These are phyloP conservation scores for Suhomyces taliae DNA, from an alignment of 1,139 yeast genomes.

Conservation along the genomic window DNA sequence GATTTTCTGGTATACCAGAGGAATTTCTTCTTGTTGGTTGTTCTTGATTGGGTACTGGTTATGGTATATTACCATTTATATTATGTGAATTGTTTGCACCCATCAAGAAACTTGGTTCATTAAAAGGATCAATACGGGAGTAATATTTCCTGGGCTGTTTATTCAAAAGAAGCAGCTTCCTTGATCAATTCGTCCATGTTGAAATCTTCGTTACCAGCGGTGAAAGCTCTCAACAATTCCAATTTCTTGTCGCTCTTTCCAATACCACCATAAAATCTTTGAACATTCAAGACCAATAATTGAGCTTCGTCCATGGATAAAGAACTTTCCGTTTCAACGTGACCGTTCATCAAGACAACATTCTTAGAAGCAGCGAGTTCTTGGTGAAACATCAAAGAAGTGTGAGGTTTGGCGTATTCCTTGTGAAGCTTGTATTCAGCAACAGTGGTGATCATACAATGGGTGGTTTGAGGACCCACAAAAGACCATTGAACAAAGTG, in stretches of 20 bases:
- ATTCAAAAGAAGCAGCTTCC: conserved; percentile 72
- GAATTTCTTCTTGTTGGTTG: neutral
- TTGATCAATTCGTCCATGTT: conserved; percentile 63
- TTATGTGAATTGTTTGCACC: neutral
- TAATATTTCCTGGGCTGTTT: neutral
- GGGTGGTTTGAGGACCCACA: conserved; percentile 81
- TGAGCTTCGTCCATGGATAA: conserved; percentile 74
- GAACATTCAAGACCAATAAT: conserved; percentile 72
- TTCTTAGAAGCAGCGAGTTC: conserved; percentile 66
- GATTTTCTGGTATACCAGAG: too few species aligned
- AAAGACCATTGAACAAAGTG: conserved; percentile 95
- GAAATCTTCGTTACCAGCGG: conserved; percentile 64
- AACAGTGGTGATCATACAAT: conserved; percentile 87
- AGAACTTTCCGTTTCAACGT: conserved; percentile 69
- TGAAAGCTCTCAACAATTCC: conserved; percentile 64
- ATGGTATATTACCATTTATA: neutral
- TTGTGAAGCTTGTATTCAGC: conserved; percentile 90
- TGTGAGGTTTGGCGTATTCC: conserved; percentile 94
- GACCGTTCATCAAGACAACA: conserved; percentile 84
- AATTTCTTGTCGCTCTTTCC: conserved; percentile 51
- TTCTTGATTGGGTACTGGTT: neutral
- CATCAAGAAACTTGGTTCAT: neutral
- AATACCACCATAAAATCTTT: conserved; percentile 79
- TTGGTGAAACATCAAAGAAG: conserved; percentile 84
- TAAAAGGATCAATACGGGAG: neutral